Conservation (phyloP, 2,329 filamentous ascomycete genomes). For the Penicillium nordicum region DNA sequence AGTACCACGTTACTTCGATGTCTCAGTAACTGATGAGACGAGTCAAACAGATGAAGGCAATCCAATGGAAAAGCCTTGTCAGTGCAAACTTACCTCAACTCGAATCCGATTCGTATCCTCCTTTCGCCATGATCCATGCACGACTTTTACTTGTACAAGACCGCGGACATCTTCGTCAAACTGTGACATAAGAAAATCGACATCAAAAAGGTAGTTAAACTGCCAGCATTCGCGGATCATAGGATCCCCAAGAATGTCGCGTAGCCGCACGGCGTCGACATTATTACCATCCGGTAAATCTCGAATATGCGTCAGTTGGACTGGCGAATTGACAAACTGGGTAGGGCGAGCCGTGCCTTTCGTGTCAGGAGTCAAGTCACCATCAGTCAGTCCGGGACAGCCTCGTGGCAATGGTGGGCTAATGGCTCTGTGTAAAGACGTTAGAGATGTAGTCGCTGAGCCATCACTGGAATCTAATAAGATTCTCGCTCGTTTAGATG, state of each 20-base stretch:
- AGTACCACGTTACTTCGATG: neutral
- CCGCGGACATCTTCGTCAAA: constrained; percentile 56
- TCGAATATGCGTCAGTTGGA: constrained; percentile 67
- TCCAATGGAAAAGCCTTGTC: neutral
- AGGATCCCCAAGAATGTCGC: constrained; percentile 69
- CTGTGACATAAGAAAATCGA: constrained; percentile 60
- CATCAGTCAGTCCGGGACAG: neutral
- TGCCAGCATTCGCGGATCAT: constrained; percentile 63
- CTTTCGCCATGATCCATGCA: constrained; percentile 65
- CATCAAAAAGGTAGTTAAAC: constrained; percentile 55
- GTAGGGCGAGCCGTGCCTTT: too few relatives aligned
- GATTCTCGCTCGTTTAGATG: neutral
- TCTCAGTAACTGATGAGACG: neutral
- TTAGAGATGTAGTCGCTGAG: neutral
- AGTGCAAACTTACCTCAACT: constrained; percentile 51
- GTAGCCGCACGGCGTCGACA: constrained; percentile 61
- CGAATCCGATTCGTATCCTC: constrained; percentile 59
- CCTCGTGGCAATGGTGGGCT: neutral
- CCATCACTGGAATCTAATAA: neutral
- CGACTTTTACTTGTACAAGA: constrained; percentile 55
- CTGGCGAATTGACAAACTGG: constrained; percentile 54
- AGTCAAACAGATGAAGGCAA: neutral
- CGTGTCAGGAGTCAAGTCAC: neutral
- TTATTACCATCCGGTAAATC: constrained; percentile 62
- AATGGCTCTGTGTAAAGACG: constrained; percentile 1